Evolutionary conservation across 2,329 filamentous ascomycete genomes (phyloP).

Genomic region (Aspergillus floridensis): DNA sequence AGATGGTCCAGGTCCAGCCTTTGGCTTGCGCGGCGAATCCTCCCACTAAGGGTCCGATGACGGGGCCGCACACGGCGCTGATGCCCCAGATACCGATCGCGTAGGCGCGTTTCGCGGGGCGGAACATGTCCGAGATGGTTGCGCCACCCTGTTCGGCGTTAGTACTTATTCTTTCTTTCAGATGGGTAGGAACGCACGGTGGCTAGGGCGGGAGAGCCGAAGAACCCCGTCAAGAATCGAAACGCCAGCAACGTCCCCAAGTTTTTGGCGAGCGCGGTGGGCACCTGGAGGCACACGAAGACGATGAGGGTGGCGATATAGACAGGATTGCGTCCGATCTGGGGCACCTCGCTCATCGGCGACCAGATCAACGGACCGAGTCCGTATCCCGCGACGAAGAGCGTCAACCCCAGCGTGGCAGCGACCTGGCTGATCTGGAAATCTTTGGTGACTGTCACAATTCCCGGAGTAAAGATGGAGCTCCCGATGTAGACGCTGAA

Average conservation of each 20-base stretch:
- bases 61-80: conserved; percentile 44
- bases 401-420: conserved; percentile 48
- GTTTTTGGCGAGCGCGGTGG: conserved; percentile 46
- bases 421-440: conserved; percentile 38
- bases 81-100: conserved; percentile 52
- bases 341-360: conserved; percentile 49
- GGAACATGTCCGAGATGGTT: conserved; percentile 42
- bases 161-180: background rate
- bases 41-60: conserved; percentile 60
- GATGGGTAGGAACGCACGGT: conserved; percentile 19
- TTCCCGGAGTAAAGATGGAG: conserved; percentile 50
- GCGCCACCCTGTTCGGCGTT: conserved; percentile 32
- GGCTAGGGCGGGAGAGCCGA: conserved; percentile 45
- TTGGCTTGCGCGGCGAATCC: conserved; percentile 56
- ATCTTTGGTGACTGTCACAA: conserved; percentile 35
- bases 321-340: conserved; percentile 48
- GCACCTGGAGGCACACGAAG: conserved; percentile 51
- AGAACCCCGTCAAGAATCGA: conserved; percentile 52
- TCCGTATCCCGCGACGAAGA: conserved; percentile 52
- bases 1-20: conserved; percentile 22
- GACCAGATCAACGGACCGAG: conserved; percentile 45
- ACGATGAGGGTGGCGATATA: conserved; percentile 49
- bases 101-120: conserved; percentile 32
- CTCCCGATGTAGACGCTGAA: conserved; percentile 51
- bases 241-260: conserved; percentile 52